A percentile compares a stretch with the other conserved stretches of the same genome.
These are phyloP conservation scores for Posidonia australis DNA, from an alignment of 106 monocot species.

Conservation along the genomic window DNA sequence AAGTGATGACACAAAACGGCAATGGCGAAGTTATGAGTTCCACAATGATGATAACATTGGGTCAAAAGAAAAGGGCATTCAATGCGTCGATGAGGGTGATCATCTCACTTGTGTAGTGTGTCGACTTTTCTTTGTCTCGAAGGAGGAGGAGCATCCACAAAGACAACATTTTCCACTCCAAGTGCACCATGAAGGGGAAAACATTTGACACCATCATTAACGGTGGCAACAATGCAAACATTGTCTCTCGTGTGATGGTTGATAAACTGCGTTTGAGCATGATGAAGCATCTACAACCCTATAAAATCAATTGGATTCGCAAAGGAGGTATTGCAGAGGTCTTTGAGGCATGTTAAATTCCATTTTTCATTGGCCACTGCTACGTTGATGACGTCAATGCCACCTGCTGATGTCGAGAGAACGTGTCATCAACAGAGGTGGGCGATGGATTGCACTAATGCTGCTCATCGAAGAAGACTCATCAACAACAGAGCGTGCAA, in stretches of 20 bases:
- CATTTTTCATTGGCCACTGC: not conserved
- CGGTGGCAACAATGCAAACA: not conserved
- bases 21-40: too few species aligned
- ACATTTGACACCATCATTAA: not conserved
- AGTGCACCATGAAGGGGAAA: not conserved
- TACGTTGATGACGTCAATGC: not conserved
- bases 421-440: not conserved
- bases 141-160: not conserved
- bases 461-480: too few species aligned
- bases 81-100: not conserved
- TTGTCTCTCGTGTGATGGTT: not conserved
- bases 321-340: not conserved
- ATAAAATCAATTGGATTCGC: not conserved
- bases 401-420: not conserved
- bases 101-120: not conserved
- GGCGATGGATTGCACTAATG: too few species aligned
- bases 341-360: not conserved
- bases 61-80: not conserved
- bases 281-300: not conserved
- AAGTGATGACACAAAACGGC: too few species aligned
- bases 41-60: too few species aligned
- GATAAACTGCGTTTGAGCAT: not conserved
- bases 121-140: not conserved
- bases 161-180: not conserved
- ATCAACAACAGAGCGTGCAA: too few species aligned